Evolutionary conservation across 306 rosid species (phyloP).

Genomic region (Vigna nakashimae): DNA sequence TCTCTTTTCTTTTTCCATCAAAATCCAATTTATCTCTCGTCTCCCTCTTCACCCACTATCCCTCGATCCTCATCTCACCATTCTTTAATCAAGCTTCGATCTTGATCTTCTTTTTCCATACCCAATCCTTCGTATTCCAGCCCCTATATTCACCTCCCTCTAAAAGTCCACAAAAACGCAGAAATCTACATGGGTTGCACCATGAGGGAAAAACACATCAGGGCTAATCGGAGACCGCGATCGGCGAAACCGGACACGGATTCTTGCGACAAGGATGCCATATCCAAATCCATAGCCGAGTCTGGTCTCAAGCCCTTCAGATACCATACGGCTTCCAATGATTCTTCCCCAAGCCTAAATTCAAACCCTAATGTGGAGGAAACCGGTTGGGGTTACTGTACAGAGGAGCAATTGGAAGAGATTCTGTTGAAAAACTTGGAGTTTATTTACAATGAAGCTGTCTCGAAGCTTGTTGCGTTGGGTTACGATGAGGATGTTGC

Average conservation of each 20-base stretch:
- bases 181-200: slow-evolving; percentile 74
- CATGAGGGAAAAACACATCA: slow-evolving; percentile 82
- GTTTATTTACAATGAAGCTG: slow-evolving; percentile 67
- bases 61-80: slow-evolving; percentile 24
- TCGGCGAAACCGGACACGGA: slow-evolving; percentile 63
- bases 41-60: neutral
- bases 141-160: neutral
- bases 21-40: neutral
- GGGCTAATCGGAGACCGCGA: slow-evolving; percentile 74
- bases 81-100: slow-evolving; percentile 24
- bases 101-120: neutral
- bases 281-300: slow-evolving; percentile 75
- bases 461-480: slow-evolving; percentile 79
- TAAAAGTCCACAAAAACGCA: neutral
- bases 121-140: neutral
- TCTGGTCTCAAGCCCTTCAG: slow-evolving; percentile 70
- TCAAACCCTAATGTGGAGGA: slow-evolving; percentile 58
- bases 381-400: slow-evolving; percentile 87
- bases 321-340: slow-evolving; percentile 47
- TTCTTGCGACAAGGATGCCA: slow-evolving; percentile 63
- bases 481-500: slow-evolving; percentile 83
- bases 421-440: slow-evolving; percentile 78
- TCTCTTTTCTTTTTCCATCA: neutral
- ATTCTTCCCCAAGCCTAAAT: slow-evolving; percentile 51
- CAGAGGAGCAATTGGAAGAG: slow-evolving; percentile 93